Conservation (phyloP, 176 grass and related monocot species). For the Carex kokanica region DNA sequence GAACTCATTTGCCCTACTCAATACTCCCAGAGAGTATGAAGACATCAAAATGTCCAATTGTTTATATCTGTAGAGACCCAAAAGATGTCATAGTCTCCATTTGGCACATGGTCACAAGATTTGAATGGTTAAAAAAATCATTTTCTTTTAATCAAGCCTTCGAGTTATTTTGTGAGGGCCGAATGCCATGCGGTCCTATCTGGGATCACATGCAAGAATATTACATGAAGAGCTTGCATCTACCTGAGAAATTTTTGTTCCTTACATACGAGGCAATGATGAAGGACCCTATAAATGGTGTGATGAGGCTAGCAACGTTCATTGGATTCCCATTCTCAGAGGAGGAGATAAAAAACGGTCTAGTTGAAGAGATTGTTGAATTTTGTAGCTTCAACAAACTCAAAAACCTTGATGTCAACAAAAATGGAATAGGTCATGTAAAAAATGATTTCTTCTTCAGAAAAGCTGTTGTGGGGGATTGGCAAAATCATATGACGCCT, state of each 20-base stretch:
- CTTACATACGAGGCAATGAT: slow-evolving; percentile 32
- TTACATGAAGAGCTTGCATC: not conserved
- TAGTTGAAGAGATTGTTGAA: not conserved
- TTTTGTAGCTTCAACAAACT: no score
- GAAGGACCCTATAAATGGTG: not conserved
- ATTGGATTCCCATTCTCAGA: not conserved
- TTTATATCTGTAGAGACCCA: slow-evolving; percentile 20
- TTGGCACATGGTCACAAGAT: not conserved
- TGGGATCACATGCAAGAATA: slow-evolving; percentile 23
- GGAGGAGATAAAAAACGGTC: not conserved
- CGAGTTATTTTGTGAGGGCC: not conserved
- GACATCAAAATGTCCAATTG: not conserved
- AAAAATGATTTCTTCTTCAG: no score
- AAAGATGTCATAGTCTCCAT: slow-evolving; percentile 11
- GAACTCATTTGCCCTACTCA: slow-evolving; percentile 7
- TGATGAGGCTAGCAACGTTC: not conserved
- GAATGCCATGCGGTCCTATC: not conserved
- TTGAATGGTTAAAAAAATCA: not conserved
- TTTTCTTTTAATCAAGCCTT: not conserved
- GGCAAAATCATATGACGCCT: no score
- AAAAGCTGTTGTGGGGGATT: no score
- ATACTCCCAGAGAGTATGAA: not conserved
- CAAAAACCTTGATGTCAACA: no score
- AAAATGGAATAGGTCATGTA: no score
- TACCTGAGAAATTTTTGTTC: not conserved